Conservation (phyloP, 2,329 filamentous ascomycete species). For the Aspergillus neoniger region DNA sequence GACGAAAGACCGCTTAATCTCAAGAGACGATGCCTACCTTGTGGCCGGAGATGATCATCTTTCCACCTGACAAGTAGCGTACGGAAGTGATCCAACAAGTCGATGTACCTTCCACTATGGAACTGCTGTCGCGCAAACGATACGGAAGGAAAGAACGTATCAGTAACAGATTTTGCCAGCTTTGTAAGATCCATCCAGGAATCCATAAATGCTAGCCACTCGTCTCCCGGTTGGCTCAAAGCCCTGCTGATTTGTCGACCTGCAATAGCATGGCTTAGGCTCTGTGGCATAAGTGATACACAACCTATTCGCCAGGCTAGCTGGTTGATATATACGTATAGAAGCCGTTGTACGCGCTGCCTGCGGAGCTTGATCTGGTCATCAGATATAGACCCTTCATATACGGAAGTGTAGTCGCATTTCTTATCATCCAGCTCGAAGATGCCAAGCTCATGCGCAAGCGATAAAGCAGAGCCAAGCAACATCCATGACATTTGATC, state of each 20-base stretch:
- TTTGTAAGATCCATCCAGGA: slow-evolving; percentile 54
- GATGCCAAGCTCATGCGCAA: slow-evolving; percentile 57
- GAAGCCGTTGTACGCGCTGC: slow-evolving; percentile 40
- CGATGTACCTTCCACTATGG: slow-evolving; percentile 53
- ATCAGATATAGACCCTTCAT: slow-evolving; percentile 30
- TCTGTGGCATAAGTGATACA: slow-evolving; percentile 55
- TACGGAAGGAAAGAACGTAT: slow-evolving; percentile 54
- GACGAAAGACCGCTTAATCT: not conserved
- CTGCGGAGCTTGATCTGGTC: slow-evolving; percentile 36
- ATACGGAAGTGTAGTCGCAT: slow-evolving; percentile 24
- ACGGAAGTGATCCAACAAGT: slow-evolving; percentile 47
- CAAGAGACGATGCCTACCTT: slow-evolving; percentile 20
- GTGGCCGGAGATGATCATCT: slow-evolving; percentile 37
- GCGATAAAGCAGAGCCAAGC: slow-evolving; percentile 55
- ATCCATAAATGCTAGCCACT: slow-evolving; percentile 55
- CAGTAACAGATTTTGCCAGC: slow-evolving; percentile 54
- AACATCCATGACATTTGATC: slow-evolving; percentile 65
- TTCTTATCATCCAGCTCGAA: slow-evolving; percentile 47
- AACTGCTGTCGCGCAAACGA: slow-evolving; percentile 39
- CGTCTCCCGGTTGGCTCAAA: slow-evolving; percentile 45
- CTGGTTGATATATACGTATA: slow-evolving; percentile 55
- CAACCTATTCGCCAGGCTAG: slow-evolving; percentile 54
- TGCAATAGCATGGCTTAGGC: slow-evolving; percentile 36
- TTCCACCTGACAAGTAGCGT: slow-evolving; percentile 42
- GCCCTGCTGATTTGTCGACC: slow-evolving; percentile 34